phyloP scores from a whole-genome alignment of 208 protist species.

The Trypanosoma scelopori region DNA sequence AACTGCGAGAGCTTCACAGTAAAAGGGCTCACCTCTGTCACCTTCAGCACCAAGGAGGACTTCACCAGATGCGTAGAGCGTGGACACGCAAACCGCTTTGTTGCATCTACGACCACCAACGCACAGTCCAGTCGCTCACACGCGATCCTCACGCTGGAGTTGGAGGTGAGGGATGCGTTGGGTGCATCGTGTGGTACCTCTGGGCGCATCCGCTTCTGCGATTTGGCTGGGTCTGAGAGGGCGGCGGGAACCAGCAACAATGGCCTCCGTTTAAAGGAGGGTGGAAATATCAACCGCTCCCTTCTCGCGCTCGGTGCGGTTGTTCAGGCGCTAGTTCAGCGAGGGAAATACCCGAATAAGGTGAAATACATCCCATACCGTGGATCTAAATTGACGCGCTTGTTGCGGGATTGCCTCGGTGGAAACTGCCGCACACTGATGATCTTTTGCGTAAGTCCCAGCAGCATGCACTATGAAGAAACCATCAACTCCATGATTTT shows the following conservation, averaged over 20 bases:
- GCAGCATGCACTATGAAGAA: slow-evolving; percentile 62
- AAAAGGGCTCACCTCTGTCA: slow-evolving; percentile 58
- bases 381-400: slow-evolving; percentile 79
- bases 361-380: slow-evolving; percentile 76
- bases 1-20: slow-evolving; percentile 55
- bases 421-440: slow-evolving; percentile 86
- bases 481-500: slow-evolving; percentile 85
- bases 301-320: slow-evolving; percentile 92
- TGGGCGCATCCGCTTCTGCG: slow-evolving; percentile 78
- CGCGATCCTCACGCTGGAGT: slow-evolving; percentile 85
- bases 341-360: slow-evolving; percentile 31
- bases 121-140: slow-evolving; percentile 87
- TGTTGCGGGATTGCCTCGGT: slow-evolving; percentile 71
- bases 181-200: slow-evolving; percentile 46
- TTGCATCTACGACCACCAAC: slow-evolving; percentile 74
- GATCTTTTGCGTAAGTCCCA: slow-evolving; percentile 78
- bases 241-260: slow-evolving; percentile 79
- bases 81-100: slow-evolving; percentile 75
- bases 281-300: slow-evolving; percentile 94
- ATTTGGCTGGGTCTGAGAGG: slow-evolving; percentile 89
- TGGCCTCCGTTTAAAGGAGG: slow-evolving; percentile 86
- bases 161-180: slow-evolving; percentile 54
- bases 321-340: slow-evolving; percentile 83
- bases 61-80: slow-evolving; percentile 58
- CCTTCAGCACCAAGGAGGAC: slow-evolving; percentile 55